Evolutionary conservation across 2,329 filamentous ascomycete species (phyloP).

Genomic region (Trichoderma atroviride): DNA sequence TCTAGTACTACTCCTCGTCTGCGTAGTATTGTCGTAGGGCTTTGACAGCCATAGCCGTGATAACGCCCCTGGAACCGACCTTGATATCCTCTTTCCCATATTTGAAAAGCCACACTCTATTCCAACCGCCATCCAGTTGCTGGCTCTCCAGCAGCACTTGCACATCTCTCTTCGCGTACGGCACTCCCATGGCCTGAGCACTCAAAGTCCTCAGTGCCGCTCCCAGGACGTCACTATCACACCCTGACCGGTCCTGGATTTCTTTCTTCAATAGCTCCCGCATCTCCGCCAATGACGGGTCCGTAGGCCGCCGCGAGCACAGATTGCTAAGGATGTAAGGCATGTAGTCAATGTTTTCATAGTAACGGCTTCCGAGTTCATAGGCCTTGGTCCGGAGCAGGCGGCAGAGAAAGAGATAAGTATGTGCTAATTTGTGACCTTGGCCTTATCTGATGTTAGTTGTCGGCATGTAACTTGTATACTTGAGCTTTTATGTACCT

Average conservation of each 20-base stretch:
- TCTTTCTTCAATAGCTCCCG: not conserved
- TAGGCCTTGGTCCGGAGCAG: slow-evolving; percentile 14
- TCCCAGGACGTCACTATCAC: slow-evolving; percentile 4
- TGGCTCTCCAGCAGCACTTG: not conserved
- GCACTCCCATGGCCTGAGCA: slow-evolving; percentile 12
- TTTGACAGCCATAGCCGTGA: slow-evolving; percentile 20
- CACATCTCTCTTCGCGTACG: slow-evolving; percentile 4
- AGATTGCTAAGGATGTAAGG: slow-evolving; percentile 16
- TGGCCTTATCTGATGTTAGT: too few species aligned
- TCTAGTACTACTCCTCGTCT: not conserved
- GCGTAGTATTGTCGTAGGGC: not conserved
- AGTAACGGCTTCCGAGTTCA: slow-evolving; percentile 21
- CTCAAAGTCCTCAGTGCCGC: slow-evolving; percentile 14
- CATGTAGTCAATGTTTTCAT: slow-evolving; percentile 21
- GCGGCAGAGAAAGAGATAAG: slow-evolving; percentile 14
- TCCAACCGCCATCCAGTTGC: slow-evolving; percentile 23
- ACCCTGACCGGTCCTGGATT: slow-evolving; percentile 4
- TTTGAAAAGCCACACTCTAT: not conserved
- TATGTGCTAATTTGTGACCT: too few species aligned
- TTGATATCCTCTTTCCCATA: slow-evolving; percentile 24
- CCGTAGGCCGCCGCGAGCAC: not conserved
- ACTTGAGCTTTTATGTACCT: too few species aligned
- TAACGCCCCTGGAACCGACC: slow-evolving; percentile 13
- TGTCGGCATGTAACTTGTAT: too few species aligned
- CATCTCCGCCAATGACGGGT: not conserved